Evolutionary conservation across 306 rosid species (phyloP), one percentile per base, ranked within the genome.

Genomic region (Acacia melanoxylon): DNA sequence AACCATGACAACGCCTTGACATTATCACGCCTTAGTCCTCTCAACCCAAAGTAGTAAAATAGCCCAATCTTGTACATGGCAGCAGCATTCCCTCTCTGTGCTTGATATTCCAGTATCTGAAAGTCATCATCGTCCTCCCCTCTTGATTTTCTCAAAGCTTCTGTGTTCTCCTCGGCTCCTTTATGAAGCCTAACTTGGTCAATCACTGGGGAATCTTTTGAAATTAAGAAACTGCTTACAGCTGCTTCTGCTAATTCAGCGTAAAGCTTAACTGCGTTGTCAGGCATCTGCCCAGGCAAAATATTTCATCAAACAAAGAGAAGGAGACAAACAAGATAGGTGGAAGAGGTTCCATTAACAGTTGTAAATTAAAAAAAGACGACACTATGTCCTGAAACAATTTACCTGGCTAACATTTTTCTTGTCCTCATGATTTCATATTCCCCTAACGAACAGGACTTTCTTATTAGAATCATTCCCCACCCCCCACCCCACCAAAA

Each of bases 111-210:
- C 80, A 89, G 81, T 56, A 91, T 89, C 80, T 87, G 92, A 68
- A 91, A 88, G 71, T 91, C 93, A 56, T 89, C 93, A 12, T 89
- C 95, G 40, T 91, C 95, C 71, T 91, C 93, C 48, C 95, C 93
- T 74, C 86, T 83, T 25, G 86, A 89, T 80, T 89, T 91, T 87
- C 90, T 37, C 72, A 68, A 22, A 68, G 72, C 48, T 35, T 68
- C 72, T 37, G 40, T 68, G 16, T 68, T 68, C 72, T 91, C 91
- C 73, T 91, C 93, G 6, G 89, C 91, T 51, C 91, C 93, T 72
- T 49, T 89, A 72, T 89, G 89, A 29, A 68, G 86, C 78, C 95
- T 87, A 68, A 89, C 88, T 6, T 91, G 90, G 67, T 91, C 95
- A 35, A 86, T 86, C 69, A 88, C 90, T 3, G 93, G 93, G 4